These are phyloP conservation scores for Tolypocladium tundrense DNA, from an alignment of 2,329 filamentous ascomycete genomes.

Conservation along the genomic window DNA sequence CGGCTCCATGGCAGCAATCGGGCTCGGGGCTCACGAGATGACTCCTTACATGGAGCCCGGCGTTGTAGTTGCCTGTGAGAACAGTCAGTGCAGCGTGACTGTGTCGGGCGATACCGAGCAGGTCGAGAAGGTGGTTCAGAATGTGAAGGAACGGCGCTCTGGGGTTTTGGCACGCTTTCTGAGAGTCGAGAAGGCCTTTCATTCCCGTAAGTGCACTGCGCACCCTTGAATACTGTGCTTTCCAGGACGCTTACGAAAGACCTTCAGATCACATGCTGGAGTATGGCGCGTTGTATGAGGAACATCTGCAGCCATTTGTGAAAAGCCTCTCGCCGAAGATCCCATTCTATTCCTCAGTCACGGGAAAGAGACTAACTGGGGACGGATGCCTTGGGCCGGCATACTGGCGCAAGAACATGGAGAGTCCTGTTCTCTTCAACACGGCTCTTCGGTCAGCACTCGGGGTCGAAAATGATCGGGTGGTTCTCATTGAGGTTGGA, in stretches of 20 bases:
- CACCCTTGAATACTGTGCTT: not conserved
- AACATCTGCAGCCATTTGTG: constrained; percentile 1
- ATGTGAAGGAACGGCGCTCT: constrained; percentile 7
- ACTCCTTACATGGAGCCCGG: constrained; percentile 8
- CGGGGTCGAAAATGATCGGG: not conserved
- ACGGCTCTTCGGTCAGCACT: constrained; percentile 6
- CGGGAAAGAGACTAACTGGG: constrained; percentile 12
- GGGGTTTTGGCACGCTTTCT: constrained; percentile 20
- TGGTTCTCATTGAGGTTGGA: constrained; percentile 12
- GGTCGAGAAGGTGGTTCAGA: not conserved
- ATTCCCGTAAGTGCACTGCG: constrained; percentile 21
- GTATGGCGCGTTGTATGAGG: constrained; percentile 1
- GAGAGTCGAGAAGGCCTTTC: constrained; percentile 30
- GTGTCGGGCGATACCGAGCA: not conserved
- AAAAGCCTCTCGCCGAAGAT: not conserved
- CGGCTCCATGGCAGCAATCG: constrained; percentile 13
- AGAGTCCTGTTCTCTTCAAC: constrained; percentile 16
- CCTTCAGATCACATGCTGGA: constrained; percentile 3
- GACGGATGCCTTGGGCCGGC: constrained; percentile 2
- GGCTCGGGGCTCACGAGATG: constrained; percentile 16
- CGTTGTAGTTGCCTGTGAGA: constrained; percentile 2
- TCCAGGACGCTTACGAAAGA: not conserved
- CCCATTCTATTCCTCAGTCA: constrained; percentile 18
- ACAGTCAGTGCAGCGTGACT: not conserved
- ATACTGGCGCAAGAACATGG: constrained; percentile 21